phyloP scores from a whole-genome alignment of 768 basidiomycete genomes.

The Boletus edulis region DNA sequence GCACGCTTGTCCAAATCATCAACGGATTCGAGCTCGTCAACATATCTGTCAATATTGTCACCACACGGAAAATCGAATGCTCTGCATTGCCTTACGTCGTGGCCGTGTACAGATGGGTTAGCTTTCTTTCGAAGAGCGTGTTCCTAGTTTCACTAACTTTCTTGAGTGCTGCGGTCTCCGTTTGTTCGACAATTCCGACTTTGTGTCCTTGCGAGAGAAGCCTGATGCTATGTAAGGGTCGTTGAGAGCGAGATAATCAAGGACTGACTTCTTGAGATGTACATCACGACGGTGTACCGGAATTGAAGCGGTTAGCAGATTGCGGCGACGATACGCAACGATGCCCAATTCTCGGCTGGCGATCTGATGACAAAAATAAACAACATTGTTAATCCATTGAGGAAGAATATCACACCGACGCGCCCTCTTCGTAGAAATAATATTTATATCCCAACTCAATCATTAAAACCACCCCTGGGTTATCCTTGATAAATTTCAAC shows the following conservation, averaged over 20 bases:
- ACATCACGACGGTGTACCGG: constrained; percentile 66
- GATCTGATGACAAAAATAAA: constrained; percentile 41
- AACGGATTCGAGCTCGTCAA: constrained; percentile 72
- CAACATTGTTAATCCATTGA: neutral
- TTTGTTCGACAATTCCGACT: constrained; percentile 81
- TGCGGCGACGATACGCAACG: constrained; percentile 66
- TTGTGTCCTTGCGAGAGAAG: constrained; percentile 76
- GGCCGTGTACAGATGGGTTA: constrained; percentile 82
- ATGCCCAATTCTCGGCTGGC: constrained; percentile 79
- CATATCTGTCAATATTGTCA: constrained; percentile 53
- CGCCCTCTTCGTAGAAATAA: constrained; percentile 82
- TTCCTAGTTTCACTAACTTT: constrained; percentile 76
- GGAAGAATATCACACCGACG: constrained; percentile 48
- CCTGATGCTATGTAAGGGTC: constrained; percentile 33
- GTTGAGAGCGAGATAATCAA: neutral
- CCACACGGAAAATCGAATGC: neutral
- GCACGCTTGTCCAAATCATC: constrained; percentile 57
- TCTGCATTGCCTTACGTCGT: constrained; percentile 60
- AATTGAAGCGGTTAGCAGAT: constrained; percentile 73
- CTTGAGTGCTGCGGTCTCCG: constrained; percentile 87
- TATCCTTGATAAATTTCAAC: constrained; percentile 57
- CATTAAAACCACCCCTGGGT: constrained; percentile 69
- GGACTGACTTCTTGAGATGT: constrained; percentile 68
- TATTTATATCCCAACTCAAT: constrained; percentile 85
- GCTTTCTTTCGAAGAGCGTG: constrained; percentile 65